These are phyloP conservation scores for Gastrolobium villosum DNA, from an alignment of 306 rosid genomes.

Conservation along the genomic window DNA sequence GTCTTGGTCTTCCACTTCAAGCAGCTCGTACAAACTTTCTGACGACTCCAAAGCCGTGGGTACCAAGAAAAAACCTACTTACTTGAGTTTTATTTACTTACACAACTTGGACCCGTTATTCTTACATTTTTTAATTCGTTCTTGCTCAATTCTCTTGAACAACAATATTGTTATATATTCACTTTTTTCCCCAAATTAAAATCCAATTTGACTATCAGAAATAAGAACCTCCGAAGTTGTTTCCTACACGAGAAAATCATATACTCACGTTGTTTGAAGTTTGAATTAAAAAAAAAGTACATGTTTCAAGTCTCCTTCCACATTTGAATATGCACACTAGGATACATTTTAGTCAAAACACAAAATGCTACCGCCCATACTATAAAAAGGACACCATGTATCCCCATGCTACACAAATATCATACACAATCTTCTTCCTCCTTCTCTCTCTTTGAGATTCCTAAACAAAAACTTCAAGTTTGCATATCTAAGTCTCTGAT, in stretches of 20 bases:
- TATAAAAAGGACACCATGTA: slow-evolving; percentile 22
- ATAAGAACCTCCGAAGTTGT: slow-evolving; percentile 49
- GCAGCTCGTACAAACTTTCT: slow-evolving; percentile 16
- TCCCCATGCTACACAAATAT: background rate
- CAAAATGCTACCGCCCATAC: slow-evolving; percentile 18
- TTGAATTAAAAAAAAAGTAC: slow-evolving; percentile 5
- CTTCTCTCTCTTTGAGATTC: slow-evolving; percentile 6
- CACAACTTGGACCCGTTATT: slow-evolving; percentile 59
- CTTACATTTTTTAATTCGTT: slow-evolving; percentile 4
- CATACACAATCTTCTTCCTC: slow-evolving; percentile 11
- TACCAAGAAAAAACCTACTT: background rate
- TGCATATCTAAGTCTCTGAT: background rate
- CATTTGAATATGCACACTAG: slow-evolving; percentile 26
- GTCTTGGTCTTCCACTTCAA: slow-evolving; percentile 21
- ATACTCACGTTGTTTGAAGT: slow-evolving; percentile 31
- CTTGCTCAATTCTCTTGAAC: slow-evolving; percentile 14
- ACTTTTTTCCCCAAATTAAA: background rate
- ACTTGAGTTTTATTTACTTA: background rate
- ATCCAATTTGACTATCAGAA: slow-evolving; percentile 28
- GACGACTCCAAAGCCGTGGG: slow-evolving; percentile 28
- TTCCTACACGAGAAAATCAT: slow-evolving; percentile 47
- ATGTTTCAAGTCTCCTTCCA: slow-evolving; percentile 17
- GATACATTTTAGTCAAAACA: slow-evolving; percentile 43
- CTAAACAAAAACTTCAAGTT: slow-evolving; percentile 47
- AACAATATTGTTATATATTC: background rate